Conservation (phyloP, 768 basidiomycete genomes). For the Rhizopogon vulgaris region DNA sequence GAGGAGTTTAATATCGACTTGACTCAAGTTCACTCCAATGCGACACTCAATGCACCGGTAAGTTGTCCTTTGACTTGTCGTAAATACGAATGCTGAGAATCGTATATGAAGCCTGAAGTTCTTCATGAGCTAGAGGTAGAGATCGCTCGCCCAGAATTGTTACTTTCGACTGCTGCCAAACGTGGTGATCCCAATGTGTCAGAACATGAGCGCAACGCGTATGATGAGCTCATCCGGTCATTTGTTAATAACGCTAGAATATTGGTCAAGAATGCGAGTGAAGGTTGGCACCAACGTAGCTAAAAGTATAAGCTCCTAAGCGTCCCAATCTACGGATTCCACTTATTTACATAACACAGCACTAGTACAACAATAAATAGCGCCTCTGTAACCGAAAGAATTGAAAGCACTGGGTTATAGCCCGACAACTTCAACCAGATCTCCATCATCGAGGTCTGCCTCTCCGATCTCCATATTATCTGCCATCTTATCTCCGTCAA, state of each 20-base stretch:
- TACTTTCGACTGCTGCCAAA: conserved; percentile 67
- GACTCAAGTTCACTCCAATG: conserved; percentile 75
- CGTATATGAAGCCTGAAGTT: conserved; percentile 41
- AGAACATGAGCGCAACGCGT: conserved; percentile 66
- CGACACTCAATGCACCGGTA: conserved; percentile 45
- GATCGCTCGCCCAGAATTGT: conserved; percentile 60
- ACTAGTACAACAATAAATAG: background rate
- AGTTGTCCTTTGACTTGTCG: conserved; percentile 15
- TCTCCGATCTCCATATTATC: conserved; percentile 55
- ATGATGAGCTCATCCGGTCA: conserved; percentile 87
- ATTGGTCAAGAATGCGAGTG: conserved; percentile 69
- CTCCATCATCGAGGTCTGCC: conserved; percentile 73
- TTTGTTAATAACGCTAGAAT: conserved; percentile 93
- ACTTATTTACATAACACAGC: background rate
- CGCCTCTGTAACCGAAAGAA: background rate
- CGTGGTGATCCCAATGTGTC: conserved; percentile 53
- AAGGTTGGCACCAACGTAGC: conserved; percentile 33
- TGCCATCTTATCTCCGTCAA: conserved; percentile 73
- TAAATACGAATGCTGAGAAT: background rate
- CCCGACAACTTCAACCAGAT: conserved; percentile 70
- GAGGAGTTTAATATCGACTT: conserved; percentile 92
- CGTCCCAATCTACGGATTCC: background rate
- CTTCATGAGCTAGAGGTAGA: conserved; percentile 92
- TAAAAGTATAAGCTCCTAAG: background rate
- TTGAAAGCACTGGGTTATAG: conserved; percentile 22